Conservation (phyloP, 495 filamentous ascomycete genomes). For the Neurospora hispaniola region DNA sequence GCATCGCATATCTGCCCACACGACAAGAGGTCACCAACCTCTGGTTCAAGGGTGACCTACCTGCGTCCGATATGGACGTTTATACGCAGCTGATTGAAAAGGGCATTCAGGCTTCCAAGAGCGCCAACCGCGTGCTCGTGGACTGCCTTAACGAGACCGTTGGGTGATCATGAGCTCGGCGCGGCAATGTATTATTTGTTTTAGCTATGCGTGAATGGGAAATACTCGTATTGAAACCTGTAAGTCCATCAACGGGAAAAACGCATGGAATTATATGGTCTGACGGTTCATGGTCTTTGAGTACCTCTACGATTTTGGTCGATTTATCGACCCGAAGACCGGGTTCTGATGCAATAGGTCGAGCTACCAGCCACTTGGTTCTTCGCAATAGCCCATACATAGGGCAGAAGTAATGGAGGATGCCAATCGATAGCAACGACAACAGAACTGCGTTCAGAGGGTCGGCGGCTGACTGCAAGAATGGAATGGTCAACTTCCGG, state of each 20-base stretch:
- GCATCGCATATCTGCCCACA: constrained; percentile 78
- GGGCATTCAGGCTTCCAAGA: constrained; percentile 33
- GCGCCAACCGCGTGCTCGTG: constrained; percentile 32
- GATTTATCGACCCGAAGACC: neutral
- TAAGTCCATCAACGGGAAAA: neutral
- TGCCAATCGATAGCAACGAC: neutral
- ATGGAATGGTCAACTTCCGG: neutral
- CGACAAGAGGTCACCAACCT: constrained; percentile 88
- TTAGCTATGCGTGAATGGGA: neutral
- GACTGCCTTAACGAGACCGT: constrained; percentile 28
- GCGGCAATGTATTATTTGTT: neutral
- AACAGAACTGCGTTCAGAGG: neutral
- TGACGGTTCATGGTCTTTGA: neutral
- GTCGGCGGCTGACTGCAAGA: neutral
- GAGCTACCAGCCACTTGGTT: neutral
- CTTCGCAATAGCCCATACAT: neutral
- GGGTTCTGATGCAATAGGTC: neutral
- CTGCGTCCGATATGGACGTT: constrained; percentile 26
- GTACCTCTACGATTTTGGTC: neutral
- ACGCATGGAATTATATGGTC: neutral
- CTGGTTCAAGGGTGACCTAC: constrained; percentile 72
- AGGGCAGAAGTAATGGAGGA: neutral
- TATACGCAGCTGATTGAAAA: constrained; percentile 33
- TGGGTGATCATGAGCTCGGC: constrained; percentile 5
- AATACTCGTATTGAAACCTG: neutral